Evolutionary conservation across 2,329 filamentous ascomycete genomes (phyloP).

Genomic region (Aspergillus fructus): DNA sequence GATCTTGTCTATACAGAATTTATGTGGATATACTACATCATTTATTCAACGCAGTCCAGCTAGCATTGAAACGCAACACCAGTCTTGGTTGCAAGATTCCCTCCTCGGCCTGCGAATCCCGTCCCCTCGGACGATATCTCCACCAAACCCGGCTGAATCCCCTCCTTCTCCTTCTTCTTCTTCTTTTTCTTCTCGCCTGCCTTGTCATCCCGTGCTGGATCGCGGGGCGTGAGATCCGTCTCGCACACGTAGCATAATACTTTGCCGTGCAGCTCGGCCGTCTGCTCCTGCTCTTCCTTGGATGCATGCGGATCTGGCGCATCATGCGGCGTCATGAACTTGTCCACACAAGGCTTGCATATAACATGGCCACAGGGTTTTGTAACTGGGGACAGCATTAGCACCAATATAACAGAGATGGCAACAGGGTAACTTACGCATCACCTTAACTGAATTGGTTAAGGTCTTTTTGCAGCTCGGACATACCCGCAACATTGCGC

Average conservation of each 20-base stretch:
- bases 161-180: slow-evolving; percentile 50
- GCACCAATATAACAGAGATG: neutral
- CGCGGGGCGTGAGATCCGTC: slow-evolving; percentile 62
- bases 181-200: slow-evolving; percentile 24
- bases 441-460: slow-evolving; percentile 77
- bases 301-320: slow-evolving; percentile 61
- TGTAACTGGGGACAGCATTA: slow-evolving; percentile 52
- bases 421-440: slow-evolving; percentile 47
- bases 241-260: slow-evolving; percentile 86
- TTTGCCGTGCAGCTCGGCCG: slow-evolving; percentile 38
- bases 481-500: slow-evolving; percentile 58
- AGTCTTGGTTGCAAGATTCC: slow-evolving; percentile 74
- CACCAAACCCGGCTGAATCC: slow-evolving; percentile 69
- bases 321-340: slow-evolving; percentile 69
- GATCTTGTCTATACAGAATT: neutral
- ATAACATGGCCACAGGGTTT: slow-evolving; percentile 91
- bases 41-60: neutral
- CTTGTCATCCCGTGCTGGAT: slow-evolving; percentile 24
- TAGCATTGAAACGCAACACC: slow-evolving; percentile 83
- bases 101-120: slow-evolving; percentile 85
- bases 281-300: slow-evolving; percentile 47
- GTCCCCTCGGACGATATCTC: slow-evolving; percentile 84
- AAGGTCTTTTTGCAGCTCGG: slow-evolving; percentile 83
- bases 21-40: neutral
- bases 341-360: slow-evolving; percentile 78